Evolutionary conservation across 495 filamentous ascomycete species (phyloP), one percentile per base, ranked within the genome.

Genomic region (Lasiosphaeriaceae sp.): DNA sequence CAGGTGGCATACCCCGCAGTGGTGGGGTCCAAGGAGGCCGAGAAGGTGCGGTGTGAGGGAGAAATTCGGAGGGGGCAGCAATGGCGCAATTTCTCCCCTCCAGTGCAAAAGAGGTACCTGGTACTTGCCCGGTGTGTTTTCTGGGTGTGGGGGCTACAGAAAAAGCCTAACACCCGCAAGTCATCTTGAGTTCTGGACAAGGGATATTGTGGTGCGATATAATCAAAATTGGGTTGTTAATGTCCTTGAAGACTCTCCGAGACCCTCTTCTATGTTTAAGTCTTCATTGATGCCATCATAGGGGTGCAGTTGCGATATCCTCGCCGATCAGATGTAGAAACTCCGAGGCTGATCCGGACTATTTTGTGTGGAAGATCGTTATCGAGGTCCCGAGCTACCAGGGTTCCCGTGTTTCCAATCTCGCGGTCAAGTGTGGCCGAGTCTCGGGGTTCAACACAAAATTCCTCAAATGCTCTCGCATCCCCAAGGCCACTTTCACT

Each of bases 381-480:
- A 7, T 47, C n/a, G 11, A 47, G 24, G 59, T 64, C 45, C 22
- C 47, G 11, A 21, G 47, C 6, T 29, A 50, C 47, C 50, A 19
- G 20, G 19, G 34, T 17, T 52, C 37, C 45, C 50, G 9, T 46
- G 56, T 64, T 58, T 47, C 51, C 58, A 54, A 60, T 55, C 49
- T 49, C 57, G 57, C 57, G 58, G 54, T 54, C 51, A 57, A 64
- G 61, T 66, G 57, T 55, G 57, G 54, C 67, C 67, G 67, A 62
- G 45, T 50, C 58, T 64, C 66, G 66, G 66, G 65, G 59, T 56
- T 56, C 48, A 54, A 14, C 35, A 50, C 47, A 62, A 67, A 68
- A 65, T 70, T 68, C 63, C 67, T 70, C 67, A 70, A 70, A 70
- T 70, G 68, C 67, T 66, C 59, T 57, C 59, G 31, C 59, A 22